A percentile compares a stretch with the other conserved stretches of the same genome.
Conservation (phyloP, 257 asterid genomes). For the Petrea volubilis region DNA sequence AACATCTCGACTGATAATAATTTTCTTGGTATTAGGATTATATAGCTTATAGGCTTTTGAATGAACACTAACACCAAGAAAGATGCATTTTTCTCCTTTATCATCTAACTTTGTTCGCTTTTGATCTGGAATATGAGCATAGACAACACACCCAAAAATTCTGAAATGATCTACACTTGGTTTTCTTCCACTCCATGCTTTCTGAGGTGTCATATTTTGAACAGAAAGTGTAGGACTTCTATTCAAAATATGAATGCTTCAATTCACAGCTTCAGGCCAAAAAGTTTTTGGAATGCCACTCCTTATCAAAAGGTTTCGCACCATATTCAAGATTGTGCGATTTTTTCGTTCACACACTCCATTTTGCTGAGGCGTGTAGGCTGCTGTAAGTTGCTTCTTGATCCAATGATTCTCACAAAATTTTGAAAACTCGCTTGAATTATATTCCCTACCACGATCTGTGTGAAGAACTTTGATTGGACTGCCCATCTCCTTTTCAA, state of each 20-base stretch:
- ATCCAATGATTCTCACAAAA: no score
- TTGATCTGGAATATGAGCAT: neutral
- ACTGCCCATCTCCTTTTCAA: neutral
- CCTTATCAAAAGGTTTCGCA: no score
- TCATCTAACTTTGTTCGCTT: neutral
- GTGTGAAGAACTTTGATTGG: no score
- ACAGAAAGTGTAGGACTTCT: neutral
- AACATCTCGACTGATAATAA: neutral
- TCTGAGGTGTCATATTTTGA: neutral
- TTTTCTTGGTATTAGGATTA: neutral
- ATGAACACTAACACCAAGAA: neutral
- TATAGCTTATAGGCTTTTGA: neutral
- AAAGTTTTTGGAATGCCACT: no score
- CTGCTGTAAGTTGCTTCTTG: no score
- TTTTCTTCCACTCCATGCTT: no score
- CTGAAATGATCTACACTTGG: neutral
- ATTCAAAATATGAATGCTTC: neutral
- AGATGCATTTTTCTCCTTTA: slow-evolving; percentile 4
- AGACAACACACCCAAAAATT: neutral
- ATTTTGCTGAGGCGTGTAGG: no score
- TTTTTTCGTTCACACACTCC: no score
- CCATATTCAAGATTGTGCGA: no score
- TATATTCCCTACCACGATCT: neutral
- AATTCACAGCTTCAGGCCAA: neutral
- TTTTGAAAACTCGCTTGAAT: no score